A percentile compares a stretch with the other conserved stretches of the same genome.
phyloP scores from a whole-genome alignment of 78 protist species.

The Polysphondylium violaceum region DNA sequence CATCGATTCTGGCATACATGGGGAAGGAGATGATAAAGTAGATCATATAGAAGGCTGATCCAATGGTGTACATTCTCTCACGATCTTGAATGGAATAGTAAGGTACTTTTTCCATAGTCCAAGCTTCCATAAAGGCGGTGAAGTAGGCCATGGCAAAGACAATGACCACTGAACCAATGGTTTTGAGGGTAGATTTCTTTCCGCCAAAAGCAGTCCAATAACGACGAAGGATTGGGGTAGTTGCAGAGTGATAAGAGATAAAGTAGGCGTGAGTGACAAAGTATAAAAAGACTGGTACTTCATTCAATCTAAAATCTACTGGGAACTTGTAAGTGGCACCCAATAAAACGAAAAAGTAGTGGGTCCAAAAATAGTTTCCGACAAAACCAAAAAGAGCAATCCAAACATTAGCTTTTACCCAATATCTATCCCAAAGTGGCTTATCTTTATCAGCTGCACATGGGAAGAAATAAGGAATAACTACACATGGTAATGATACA shows the following conservation, averaged over 20 bases:
- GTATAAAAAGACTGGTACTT: constrained; percentile 68
- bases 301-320: constrained; percentile 41
- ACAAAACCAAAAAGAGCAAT: constrained; percentile 74
- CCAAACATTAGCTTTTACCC: constrained; percentile 84
- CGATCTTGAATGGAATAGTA: constrained; percentile 83
- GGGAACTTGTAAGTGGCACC: constrained; percentile 84
- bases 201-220: constrained; percentile 21
- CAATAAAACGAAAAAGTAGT: constrained; percentile 78
- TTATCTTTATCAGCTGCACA: constrained; percentile 69
- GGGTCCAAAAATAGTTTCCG: constrained; percentile 90
- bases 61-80: constrained; percentile 66
- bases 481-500: constrained; percentile 76
- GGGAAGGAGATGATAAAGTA: constrained; percentile 88
- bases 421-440: constrained; percentile 68
- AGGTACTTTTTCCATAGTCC: constrained; percentile 82
- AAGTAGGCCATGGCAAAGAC: constrained; percentile 68
- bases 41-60: constrained; percentile 83
- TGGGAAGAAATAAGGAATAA: constrained; percentile 65
- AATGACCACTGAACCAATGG: constrained; percentile 33
- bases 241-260: constrained; percentile 69
- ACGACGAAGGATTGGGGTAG: constrained; percentile 78
- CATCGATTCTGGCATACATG: constrained; percentile 81
- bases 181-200: background rate
- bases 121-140: constrained; percentile 89
- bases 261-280: constrained; percentile 85